phyloP scores from a whole-genome alignment of 1,284 basidiomycete genomes.

The Moniliella sp. region DNA sequence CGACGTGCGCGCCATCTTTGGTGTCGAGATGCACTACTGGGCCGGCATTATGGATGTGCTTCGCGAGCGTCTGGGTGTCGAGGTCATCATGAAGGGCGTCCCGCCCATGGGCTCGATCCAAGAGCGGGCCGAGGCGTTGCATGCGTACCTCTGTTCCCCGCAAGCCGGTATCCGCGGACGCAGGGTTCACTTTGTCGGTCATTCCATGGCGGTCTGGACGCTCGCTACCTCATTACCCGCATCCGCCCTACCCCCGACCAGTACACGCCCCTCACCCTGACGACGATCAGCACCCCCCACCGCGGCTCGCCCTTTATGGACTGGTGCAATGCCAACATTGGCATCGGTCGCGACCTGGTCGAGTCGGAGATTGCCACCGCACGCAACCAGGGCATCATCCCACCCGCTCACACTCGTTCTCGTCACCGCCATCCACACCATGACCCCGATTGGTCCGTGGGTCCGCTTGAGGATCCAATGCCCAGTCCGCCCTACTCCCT shows the following conservation, averaged over 20 bases:
- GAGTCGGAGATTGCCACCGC: no score
- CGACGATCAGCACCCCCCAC: conserved; percentile 79
- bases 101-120: conserved; percentile 82
- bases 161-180: conserved; percentile 44
- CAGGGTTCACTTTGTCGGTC: conserved; percentile 74
- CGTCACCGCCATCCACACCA: no score
- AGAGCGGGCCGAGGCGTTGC: conserved; percentile 56
- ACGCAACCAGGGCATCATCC: no score
- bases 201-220: conserved; percentile 56
- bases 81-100: conserved; percentile 84
- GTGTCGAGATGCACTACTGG: conserved; percentile 70
- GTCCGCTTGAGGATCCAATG: no score
- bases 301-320: conserved; percentile 95
- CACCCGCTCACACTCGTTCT: no score
- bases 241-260: conserved; percentile 48
- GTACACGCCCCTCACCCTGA: conserved; percentile 69
- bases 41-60: conserved; percentile 64
- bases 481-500: no score
- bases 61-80: conserved; percentile 59
- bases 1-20: conserved; percentile 55
- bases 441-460: no score
- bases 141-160: conserved; percentile 47
- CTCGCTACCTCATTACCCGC: conserved; percentile 62
- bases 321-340: conserved; percentile 50
- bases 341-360: conserved; percentile 25